Conservation (phyloP, 495 filamentous ascomycete species). For the Sordaria brevicollis region DNA sequence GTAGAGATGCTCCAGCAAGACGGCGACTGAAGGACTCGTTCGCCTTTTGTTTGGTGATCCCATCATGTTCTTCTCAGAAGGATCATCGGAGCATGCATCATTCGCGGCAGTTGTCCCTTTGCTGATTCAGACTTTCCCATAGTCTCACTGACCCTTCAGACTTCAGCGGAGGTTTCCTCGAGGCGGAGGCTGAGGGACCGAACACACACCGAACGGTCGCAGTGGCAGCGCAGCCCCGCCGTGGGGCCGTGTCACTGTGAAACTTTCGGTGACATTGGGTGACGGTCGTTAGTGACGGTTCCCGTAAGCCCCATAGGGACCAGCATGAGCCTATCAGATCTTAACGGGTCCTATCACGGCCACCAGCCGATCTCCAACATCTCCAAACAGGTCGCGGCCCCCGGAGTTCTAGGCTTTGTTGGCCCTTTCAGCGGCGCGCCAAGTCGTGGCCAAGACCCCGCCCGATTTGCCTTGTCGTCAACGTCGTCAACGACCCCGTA, state of each 20-base stretch:
- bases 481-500: not conserved
- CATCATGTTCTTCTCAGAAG: not conserved
- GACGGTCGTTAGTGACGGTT: not conserved
- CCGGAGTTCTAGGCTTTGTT: not conserved
- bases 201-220: not conserved
- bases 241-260: not conserved
- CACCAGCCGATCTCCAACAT: not conserved
- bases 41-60: not conserved
- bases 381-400: not conserved
- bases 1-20: not conserved
- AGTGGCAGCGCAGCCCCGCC: not conserved
- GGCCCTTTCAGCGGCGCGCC: not conserved
- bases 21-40: not conserved
- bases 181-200: too few relatives aligned
- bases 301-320: not conserved
- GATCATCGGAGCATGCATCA: not conserved
- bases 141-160: not conserved
- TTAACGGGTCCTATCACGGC: not conserved
- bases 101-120: not conserved
- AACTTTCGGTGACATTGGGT: not conserved
- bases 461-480: not conserved
- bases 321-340: not conserved
- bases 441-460: not conserved
- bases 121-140: not conserved
- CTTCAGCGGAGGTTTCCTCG: not conserved